Evolutionary conservation across 805 yeast species (phyloP), one percentile per base, ranked within the genome.

Genomic region (Cyberlindnera euphorbiae): DNA sequence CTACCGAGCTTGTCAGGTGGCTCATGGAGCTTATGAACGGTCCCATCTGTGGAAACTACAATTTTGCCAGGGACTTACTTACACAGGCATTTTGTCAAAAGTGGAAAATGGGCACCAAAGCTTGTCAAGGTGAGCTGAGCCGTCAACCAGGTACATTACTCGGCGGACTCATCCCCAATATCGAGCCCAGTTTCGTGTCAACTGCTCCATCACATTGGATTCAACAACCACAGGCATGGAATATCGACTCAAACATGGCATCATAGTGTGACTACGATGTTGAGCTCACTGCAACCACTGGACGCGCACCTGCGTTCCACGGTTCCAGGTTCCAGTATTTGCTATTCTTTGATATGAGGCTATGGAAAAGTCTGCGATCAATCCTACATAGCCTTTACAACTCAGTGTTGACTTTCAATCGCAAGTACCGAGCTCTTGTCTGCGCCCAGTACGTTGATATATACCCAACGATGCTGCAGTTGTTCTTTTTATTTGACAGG

Each of bases 371-470:
- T 0, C 60, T 81, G 5, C 66, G 95, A 30, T 50, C 63, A 0
- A 56, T 65, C 7, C 60, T 83, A 11, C 83, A 82, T 41, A 85
- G 78, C 45, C 59, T 85, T 39, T 81, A 76, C 52, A 72, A 82
- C 26, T 68, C 79, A 0, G 71, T 81, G 0, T 59, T 86, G 41
- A 76, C 85, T 13, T 74, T 85, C 11, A 78, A 78, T 49, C 57
- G 69, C 33, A 61, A 58, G 11, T 79, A 68, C 53, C 79, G 79
- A 50, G 56, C 69, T 21, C 54, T 79, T n/a, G 62, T 83, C 27
- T 79, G 82, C n/a, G 71, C 74, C 26, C 90, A 87, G 48, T 88
- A 87, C 52, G 82, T 87, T 28, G 94, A 87, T 47, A 65, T 87
- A 0, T 90, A 90, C 55, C 89, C 94, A 0, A 69, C 74, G 8